Conservation (phyloP, 2,329 filamentous ascomycete genomes). For the Hypomyces rosellus region DNA sequence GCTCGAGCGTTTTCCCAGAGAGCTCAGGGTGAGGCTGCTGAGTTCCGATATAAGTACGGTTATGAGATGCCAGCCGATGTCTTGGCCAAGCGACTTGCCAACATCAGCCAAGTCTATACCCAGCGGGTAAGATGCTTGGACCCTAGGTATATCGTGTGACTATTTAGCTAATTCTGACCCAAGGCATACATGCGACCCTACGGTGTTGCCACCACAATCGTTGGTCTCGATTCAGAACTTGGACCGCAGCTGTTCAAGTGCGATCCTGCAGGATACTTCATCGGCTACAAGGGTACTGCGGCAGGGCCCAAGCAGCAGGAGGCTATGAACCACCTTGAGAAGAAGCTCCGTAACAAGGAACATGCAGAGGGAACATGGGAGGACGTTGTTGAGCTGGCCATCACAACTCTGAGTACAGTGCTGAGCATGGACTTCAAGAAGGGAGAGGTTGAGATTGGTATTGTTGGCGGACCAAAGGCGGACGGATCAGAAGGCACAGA, state of each 20-base stretch:
- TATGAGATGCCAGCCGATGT: constrained; percentile 99
- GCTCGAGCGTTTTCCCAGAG: constrained; percentile 88
- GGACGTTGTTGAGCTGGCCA: constrained; percentile 94
- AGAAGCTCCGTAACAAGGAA: constrained; percentile 99
- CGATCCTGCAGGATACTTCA: constrained; percentile 95
- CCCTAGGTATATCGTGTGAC: constrained; percentile 8
- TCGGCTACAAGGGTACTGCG: constrained; percentile 96
- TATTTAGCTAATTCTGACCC: constrained; percentile 9
- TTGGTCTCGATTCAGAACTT: constrained; percentile 86
- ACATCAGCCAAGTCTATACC: constrained; percentile 99
- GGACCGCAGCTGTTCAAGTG: constrained; percentile 98
- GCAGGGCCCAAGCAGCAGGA: constrained; percentile 98
- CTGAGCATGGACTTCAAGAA: constrained; percentile 99
- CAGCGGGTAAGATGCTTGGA: constrained; percentile 62
- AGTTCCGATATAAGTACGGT: constrained; percentile 97
- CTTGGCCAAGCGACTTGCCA: constrained; percentile 90
- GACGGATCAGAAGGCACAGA: constrained; percentile 81
- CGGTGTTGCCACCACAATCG: constrained; percentile 89
- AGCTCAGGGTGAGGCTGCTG: constrained; percentile 89
- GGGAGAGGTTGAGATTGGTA: constrained; percentile 94
- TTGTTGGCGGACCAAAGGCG: constrained; percentile 79
- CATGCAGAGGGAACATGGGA: constrained; percentile 88
- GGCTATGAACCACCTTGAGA: constrained; percentile 96
- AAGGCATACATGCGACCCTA: constrained; percentile 95
- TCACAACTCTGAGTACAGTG: constrained; percentile 90